Percentiles rank a stretch among this genome's conserved stretches.
These are phyloP conservation scores for Clonostachys sp. DNA, from an alignment of 2,329 filamentous ascomycete genomes.

Conservation along the genomic window DNA sequence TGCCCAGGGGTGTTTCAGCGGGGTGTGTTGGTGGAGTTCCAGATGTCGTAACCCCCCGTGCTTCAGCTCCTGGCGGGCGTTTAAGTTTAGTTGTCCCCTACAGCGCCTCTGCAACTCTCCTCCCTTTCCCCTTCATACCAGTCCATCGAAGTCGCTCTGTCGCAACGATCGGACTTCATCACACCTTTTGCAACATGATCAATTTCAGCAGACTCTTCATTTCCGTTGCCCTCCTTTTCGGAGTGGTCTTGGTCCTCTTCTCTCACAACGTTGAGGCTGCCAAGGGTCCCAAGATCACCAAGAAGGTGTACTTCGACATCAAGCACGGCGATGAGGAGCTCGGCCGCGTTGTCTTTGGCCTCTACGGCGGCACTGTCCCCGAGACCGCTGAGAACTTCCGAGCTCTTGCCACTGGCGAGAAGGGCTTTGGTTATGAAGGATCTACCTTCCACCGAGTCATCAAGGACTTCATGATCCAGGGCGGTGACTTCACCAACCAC, in stretches of 20 bases:
- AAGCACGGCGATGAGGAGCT: conserved; percentile 68
- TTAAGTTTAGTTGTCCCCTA: not conserved
- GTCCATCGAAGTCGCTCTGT: not conserved
- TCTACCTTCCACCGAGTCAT: conserved; percentile 88
- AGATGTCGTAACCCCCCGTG: too few relatives aligned
- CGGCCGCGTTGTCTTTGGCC: conserved; percentile 73
- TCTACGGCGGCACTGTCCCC: conserved; percentile 84
- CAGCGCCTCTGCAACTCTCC: not conserved
- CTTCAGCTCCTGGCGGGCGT: too few relatives aligned
- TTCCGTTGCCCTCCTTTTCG: conserved; percentile 71
- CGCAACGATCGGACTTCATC: conserved; percentile 1
- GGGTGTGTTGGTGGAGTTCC: too few relatives aligned
- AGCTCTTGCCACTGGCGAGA: conserved; percentile 78
- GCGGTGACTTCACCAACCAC: conserved; percentile 80
- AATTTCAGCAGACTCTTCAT: conserved; percentile 66
- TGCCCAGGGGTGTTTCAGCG: too few relatives aligned
- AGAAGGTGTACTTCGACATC: conserved; percentile 91
- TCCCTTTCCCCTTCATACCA: not conserved
- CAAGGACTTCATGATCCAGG: conserved; percentile 89
- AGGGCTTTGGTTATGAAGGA: conserved; percentile 79
- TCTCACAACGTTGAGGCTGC: conserved; percentile 67
- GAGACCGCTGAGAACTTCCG: conserved; percentile 73
- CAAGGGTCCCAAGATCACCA: conserved; percentile 91
- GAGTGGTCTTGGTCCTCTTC: conserved; percentile 71
- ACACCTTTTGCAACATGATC: conserved; percentile 56